Evolutionary conservation across 169 alveolate genomes (phyloP).

Genomic region (Cryptosporidium parvum): DNA sequence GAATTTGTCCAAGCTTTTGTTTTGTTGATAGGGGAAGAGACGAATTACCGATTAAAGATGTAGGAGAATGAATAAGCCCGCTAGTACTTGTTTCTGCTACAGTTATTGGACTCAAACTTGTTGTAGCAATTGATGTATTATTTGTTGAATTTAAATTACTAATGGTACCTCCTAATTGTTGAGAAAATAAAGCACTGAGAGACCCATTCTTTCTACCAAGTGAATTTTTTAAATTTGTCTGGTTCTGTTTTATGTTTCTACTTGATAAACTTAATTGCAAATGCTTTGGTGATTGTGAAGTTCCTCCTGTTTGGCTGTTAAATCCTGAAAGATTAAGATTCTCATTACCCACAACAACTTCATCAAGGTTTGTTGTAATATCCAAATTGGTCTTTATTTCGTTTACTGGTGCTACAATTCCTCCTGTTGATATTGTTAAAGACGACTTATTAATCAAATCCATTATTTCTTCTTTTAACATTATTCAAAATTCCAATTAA

Average conservation of each 20-base stretch:
- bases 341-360: not conserved
- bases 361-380: conserved; percentile 26
- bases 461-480: conserved; percentile 17
- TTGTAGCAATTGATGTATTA: conserved; percentile 5
- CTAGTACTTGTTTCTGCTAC: conserved; percentile 2
- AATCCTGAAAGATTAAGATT: conserved; percentile 31
- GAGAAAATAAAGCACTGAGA: conserved; percentile 23
- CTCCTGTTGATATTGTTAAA: conserved; percentile 9
- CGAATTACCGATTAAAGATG: conserved; percentile 15
- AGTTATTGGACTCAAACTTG: conserved; percentile 17
- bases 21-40: conserved; percentile 67
- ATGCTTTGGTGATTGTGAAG: not conserved
- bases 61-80: conserved; percentile 29
- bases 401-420: not conserved
- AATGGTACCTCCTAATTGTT: conserved; percentile 9
- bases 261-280: conserved; percentile 12
- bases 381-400: conserved; percentile 5
- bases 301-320: not conserved
- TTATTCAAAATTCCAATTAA: not conserved
- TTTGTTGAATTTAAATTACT: conserved; percentile 4
- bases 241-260: not conserved
- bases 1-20: conserved; percentile 71
- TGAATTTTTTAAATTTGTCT: not conserved
- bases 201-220: conserved; percentile 5
- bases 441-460: conserved; percentile 22